Base-by-base conservation (phyloP, 179 eudicot species). In the Amaranthus tricolor region DNA sequence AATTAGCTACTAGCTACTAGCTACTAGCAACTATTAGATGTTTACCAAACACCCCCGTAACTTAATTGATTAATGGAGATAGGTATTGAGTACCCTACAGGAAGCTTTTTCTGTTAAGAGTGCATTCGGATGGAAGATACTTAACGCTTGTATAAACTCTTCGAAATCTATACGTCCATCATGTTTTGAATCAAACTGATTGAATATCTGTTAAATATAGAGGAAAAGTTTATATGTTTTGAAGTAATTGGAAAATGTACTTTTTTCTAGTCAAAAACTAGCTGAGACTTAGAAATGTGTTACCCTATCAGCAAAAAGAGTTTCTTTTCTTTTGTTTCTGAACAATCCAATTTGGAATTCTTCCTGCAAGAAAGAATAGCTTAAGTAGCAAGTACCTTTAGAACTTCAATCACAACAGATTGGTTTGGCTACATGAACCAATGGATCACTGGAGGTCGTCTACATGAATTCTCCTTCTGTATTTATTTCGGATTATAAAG, bases 291-390 rank as follows among this genome's bases (percentile, higher is more conserved):
- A 44, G 13, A 71, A 54, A 31, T 31, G 53, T 51, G 64, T 56
- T 19, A 82, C 74, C 79, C 79, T 66, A 45, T 78, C 82, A 55
- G 77, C 49, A 50, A 75, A 75, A 20, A 74, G 56, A 53, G 54
- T 62, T 16, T 45, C 69, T 49, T 53, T 65, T 73, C 71, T 70
- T 51, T 70, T 70, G 68, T 65, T 75, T 60, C 76, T 66, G 43
- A 82, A 78, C n/a, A 82, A 45, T 45, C 81, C 79, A 19, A 82
- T 14, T 62, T 68, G 79, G 47, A 82, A 66, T 40, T 74, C 84
- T 78, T 82, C 84, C 81, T 82, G 81, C 53, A 70, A 69, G 7
- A n/a, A 24, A 69, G 54, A 9, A 12, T 24, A 40, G 40, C 40
- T 31, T 31, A 31, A 31, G 40, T 2, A 2, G 40, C 3, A 31